Evolutionary conservation across 2,329 filamentous ascomycete species (phyloP), one percentile per base, ranked within the genome.

Genomic region (Exophiala calicioides): DNA sequence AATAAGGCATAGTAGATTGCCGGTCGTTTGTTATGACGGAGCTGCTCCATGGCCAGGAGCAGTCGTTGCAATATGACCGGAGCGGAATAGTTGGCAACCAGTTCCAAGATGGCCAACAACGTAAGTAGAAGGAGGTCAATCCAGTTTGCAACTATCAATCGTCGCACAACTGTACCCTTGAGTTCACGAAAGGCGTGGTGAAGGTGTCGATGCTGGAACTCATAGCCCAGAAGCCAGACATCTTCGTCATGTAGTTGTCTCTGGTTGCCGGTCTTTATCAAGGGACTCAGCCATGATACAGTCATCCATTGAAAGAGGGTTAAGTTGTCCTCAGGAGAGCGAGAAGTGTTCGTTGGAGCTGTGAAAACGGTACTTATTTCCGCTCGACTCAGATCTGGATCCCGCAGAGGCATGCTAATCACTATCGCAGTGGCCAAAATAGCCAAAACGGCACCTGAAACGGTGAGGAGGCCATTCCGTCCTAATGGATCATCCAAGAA

Each of bases 291-390:
- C 90, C 90, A 95, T 0, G 81, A 86, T 20, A 95, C 85, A 4
- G 81, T 84, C 79, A 91, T 86, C 68, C 88, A 95, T 57, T 90
- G 86, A 78, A 88, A 90, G 1, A 90, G 72, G 0, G 78, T 86
- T 18, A 95, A 65, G 53, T 86, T 82, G 58, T 95, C 90, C 64
- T 95, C 90, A 0, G 90, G 84, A 36, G 78, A 83, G 21, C 88
- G 84, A n/a, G 86, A 69, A 2, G 74, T 65, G 2, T 69, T 73
- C 0, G 76, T 82, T 1, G 86, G 81, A 3, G 67, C 54, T 13
- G 73, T 69, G 42, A 77, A 81, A 1, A 80, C 73, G 12, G 69
- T 66, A 40, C 82, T 81, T 46, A 90, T 88, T 1, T 76, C 77
- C 6, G 75, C 65, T 3, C 63, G 69, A 15, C 76, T 68, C 3